Conservation (phyloP, 768 basidiomycete genomes). For the Hypholoma sublateritium region DNA sequence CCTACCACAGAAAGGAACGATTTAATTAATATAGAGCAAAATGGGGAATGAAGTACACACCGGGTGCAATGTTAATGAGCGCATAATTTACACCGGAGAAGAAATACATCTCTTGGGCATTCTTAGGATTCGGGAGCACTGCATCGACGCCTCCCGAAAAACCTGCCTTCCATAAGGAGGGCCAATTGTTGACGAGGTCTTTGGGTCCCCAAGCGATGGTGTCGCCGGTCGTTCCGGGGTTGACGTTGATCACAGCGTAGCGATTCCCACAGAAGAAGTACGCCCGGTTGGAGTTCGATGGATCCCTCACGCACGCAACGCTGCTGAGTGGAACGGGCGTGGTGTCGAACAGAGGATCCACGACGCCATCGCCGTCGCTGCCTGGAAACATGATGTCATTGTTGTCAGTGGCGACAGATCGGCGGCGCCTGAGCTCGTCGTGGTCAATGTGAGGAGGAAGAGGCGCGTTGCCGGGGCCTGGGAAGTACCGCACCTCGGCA, state of each 20-base stretch:
- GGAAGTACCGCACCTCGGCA: not conserved
- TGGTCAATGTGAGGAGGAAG: not conserved
- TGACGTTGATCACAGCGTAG: not conserved
- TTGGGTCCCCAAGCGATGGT: not conserved
- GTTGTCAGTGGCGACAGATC: not conserved
- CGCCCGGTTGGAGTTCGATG: not conserved
- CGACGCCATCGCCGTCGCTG: not conserved
- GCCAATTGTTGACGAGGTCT: not conserved
- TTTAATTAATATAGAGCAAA: not conserved
- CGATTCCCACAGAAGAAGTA: conserved; percentile 1
- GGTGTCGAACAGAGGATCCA: not conserved
- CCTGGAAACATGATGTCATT: not conserved
- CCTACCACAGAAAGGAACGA: not conserved
- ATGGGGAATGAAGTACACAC: not conserved
- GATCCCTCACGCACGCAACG: not conserved
- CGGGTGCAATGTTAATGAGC: not conserved
- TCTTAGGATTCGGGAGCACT: too few relatives aligned
- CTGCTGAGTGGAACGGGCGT: not conserved
- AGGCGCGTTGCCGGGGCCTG: not conserved
- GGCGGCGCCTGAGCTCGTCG: not conserved
- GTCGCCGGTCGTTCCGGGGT: not conserved
- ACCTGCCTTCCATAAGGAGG: not conserved
- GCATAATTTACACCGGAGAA: not conserved
- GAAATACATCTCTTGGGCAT: conserved; percentile 5
- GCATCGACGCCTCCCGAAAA: too few relatives aligned